Conservation (phyloP, 2,329 filamentous ascomycete genomes). For the Dactylellina sp. region DNA sequence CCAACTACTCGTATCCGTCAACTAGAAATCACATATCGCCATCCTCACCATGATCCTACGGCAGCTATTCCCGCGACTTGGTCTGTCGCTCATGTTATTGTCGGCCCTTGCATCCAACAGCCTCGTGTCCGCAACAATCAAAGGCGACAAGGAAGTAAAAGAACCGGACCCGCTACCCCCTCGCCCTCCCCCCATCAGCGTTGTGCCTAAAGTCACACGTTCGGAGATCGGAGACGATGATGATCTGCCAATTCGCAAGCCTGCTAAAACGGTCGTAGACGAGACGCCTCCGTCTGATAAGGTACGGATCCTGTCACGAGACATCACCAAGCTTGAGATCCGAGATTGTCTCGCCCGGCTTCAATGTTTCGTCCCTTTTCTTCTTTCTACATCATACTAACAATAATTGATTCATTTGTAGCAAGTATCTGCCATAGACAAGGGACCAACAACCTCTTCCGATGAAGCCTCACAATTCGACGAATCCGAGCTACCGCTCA, state of each 20-base stretch:
- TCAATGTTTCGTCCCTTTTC: background rate
- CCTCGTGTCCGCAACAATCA: constrained; percentile 64
- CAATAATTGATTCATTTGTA: background rate
- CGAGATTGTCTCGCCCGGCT: background rate
- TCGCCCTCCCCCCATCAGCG: constrained; percentile 40
- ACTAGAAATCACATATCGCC: background rate
- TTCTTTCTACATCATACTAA: background rate
- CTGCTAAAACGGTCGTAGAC: constrained; percentile 63
- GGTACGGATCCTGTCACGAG: constrained; percentile 57
- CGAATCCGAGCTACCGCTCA: constrained; percentile 68
- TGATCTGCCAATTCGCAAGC: constrained; percentile 59
- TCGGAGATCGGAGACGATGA: constrained; percentile 43
- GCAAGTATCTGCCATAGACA: constrained; percentile 12
- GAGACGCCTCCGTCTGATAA: constrained; percentile 61
- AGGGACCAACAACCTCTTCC: constrained; percentile 27
- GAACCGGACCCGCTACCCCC: constrained; percentile 66
- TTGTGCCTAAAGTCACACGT: constrained; percentile 48
- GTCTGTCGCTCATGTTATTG: constrained; percentile 46
- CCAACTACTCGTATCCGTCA: background rate
- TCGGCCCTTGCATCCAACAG: constrained; percentile 42
- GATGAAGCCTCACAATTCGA: constrained; percentile 38
- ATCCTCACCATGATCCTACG: constrained; percentile 42
- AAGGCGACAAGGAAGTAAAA: constrained; percentile 73
- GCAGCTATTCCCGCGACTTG: constrained; percentile 49
- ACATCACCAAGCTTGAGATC: background rate